Conservation (phyloP, 2,329 filamentous ascomycete genomes). For the Aureobasidium sp. region DNA sequence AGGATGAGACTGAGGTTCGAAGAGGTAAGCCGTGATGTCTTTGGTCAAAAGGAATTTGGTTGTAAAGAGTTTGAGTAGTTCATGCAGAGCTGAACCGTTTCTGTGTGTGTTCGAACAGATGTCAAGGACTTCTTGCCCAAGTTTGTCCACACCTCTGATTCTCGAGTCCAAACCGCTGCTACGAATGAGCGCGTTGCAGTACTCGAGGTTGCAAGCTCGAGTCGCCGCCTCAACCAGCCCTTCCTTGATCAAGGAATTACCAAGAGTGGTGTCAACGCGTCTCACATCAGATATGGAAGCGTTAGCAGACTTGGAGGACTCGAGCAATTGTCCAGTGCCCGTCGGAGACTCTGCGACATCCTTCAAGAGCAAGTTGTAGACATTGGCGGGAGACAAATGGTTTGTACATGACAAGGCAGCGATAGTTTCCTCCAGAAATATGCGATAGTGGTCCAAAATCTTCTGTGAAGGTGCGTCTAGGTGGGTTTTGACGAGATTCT, state of each 20-base stretch:
- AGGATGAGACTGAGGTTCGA: conserved; percentile 85
- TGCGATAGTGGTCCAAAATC: neutral
- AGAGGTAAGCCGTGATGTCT: conserved; percentile 74
- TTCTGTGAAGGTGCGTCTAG: neutral
- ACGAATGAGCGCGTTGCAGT: conserved; percentile 64
- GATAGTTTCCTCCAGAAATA: neutral
- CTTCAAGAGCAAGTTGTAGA: neutral
- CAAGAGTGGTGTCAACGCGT: neutral
- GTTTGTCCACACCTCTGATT: conserved; percentile 66
- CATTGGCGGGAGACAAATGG: neutral
- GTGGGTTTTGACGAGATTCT: neutral
- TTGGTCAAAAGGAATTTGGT: conserved; percentile 62
- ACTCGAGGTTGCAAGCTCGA: conserved; percentile 62
- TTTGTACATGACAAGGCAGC: neutral
- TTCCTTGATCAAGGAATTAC: neutral
- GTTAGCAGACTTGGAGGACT: conserved; percentile 19
- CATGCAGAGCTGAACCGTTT: conserved; percentile 33
- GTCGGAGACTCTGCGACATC: neutral
- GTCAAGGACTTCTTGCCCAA: conserved; percentile 63
- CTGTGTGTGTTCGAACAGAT: conserved; percentile 47
- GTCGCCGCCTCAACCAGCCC: conserved; percentile 22
- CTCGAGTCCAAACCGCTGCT: conserved; percentile 88
- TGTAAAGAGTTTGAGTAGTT: conserved; percentile 56
- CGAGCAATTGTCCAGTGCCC: conserved; percentile 14
- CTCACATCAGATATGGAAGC: conserved; percentile 41